phyloP scores from a whole-genome alignment of 768 basidiomycete species.

The Galerina marginata region DNA sequence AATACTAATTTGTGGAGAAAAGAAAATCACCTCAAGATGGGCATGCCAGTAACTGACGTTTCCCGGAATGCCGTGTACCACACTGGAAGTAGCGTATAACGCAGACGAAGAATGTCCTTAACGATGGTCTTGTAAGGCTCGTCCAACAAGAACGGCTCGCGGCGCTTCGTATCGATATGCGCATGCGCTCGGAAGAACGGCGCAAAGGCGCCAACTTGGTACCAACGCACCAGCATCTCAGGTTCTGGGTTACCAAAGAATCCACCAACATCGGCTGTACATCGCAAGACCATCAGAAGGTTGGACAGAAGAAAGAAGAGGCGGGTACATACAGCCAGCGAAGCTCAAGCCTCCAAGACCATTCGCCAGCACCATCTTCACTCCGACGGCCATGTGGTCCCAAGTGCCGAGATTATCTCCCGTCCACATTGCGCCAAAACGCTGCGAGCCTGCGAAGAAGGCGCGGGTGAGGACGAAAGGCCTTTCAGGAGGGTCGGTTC shows the following conservation, averaged over 20 bases:
- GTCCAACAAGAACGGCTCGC: constrained; percentile 92
- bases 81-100: constrained; percentile 87
- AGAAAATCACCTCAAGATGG: constrained; percentile 73
- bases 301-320: background rate
- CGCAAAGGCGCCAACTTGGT: constrained; percentile 91
- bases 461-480: constrained; percentile 96
- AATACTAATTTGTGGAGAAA: background rate
- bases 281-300: constrained; percentile 4
- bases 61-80: constrained; percentile 99
- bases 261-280: constrained; percentile 92
- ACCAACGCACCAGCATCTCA: constrained; percentile 97
- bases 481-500: constrained; percentile 76
- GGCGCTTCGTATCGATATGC: constrained; percentile 96
- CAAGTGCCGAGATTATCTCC: constrained; percentile 99
- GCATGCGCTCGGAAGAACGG: constrained; percentile 99
- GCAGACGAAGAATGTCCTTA: constrained; percentile 75
- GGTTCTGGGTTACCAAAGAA: constrained; percentile 98
- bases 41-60: constrained; percentile 78
- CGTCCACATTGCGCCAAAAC: constrained; percentile 98
- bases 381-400: constrained; percentile 94
- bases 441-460: constrained; percentile 95
- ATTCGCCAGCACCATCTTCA: constrained; percentile 92
- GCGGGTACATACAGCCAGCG: constrained; percentile 73
- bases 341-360: constrained; percentile 92
- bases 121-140: constrained; percentile 89